Evolutionary conservation across 2,329 filamentous ascomycete genomes (phyloP).

Genomic region (Ophiostoma quercus): DNA sequence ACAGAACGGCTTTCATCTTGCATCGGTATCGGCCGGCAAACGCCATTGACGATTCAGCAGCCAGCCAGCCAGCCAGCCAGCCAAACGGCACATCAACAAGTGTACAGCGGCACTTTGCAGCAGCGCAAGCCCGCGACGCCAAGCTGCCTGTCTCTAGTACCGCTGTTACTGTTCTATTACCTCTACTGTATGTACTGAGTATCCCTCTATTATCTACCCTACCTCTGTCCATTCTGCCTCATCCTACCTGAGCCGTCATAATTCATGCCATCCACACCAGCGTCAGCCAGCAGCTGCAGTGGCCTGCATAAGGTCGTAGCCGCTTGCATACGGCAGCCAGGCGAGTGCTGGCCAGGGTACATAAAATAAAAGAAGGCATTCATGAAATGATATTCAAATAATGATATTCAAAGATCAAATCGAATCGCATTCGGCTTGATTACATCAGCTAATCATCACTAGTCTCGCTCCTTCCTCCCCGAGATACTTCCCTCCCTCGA

Average conservation of each 20-base stretch:
- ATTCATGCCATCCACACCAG: neutral
- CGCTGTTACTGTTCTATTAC: too few species aligned
- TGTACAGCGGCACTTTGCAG: slow-evolving; percentile 2
- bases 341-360: neutral
- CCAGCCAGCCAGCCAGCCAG: too few species aligned
- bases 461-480: neutral
- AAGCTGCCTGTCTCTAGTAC: neutral
- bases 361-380: too few species aligned
- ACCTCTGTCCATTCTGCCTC: neutral
- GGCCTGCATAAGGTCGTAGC: slow-evolving; percentile 7
- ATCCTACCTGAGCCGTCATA: neutral
- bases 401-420: neutral
- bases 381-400: neutral
- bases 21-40: slow-evolving; percentile 3
- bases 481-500: neutral
- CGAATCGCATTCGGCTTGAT: neutral
- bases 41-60: neutral
- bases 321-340: neutral
- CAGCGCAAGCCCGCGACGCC: neutral
- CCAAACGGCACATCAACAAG: neutral
- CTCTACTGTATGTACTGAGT: neutral
- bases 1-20: neutral
- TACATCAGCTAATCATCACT: slow-evolving; percentile 1
- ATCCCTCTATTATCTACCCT: neutral
- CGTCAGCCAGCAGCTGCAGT: slow-evolving; percentile 7